Base-by-base conservation (phyloP, 148 eudicot species). In the Mesembryanthemum crystallinum region DNA sequence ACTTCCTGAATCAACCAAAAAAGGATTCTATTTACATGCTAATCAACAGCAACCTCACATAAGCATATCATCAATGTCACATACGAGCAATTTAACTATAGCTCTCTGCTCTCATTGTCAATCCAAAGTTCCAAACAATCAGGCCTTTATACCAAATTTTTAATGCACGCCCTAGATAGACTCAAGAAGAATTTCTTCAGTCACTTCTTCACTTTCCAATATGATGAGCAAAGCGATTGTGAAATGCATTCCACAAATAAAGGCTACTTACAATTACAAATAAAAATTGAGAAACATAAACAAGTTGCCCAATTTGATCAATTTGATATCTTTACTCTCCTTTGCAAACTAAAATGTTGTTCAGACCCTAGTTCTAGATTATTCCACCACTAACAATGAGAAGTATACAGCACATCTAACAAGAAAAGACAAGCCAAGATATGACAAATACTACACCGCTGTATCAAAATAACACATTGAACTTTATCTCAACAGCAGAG, bases 1-100 rank as follows among this genome's bases (percentile, higher is more conserved):
- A 76, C 59, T 77, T 88, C 90, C 87, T 88, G 83, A 57, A 65
- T 67, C 33, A 24, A 58, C 58, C 63, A 55, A 39, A 64, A 4
- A 29, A 35, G 39, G 5, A 27, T 61, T 27, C 28, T 11, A 27
- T 61, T 61, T 61, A 27, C 18, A 61, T 1, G 27, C 64, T 25
- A 5, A n/a, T 61, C 15, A n/a, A 21, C 28, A 17, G 13, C 0
- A 2, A 27, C 33, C 29, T 30, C 32, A 10, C 64, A 43, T 29
- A 27, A 57, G 57, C 24, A 24, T 45, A 64, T 57, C 28, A 27
- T 35, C 13, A 43, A 47, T 7, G 28, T 58, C 27, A n/a, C 63
- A 51, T n/a, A 23, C 33, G 71, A 51, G 32, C 32, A 74, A 30
- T 58, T 25, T 10, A 12, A 3, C 25, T 14, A 28, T 20, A 66